Conservation (phyloP, 148 eudicot species). For the Tetragonia tetragonoides region DNA sequence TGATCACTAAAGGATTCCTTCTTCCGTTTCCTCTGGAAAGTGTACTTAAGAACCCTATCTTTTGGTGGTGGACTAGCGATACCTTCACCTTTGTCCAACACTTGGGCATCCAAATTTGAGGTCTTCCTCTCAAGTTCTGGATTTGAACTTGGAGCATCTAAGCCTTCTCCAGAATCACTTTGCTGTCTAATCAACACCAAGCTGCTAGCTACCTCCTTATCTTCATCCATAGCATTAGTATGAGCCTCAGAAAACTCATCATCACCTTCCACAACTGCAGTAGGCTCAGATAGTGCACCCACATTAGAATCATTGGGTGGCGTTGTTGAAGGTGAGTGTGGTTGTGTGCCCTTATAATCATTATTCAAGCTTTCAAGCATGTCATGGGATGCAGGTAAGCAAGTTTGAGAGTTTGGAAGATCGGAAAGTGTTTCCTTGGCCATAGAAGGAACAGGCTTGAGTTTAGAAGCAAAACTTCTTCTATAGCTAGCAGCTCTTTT, state of each 20-base stretch:
- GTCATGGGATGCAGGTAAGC: conserved; percentile 11
- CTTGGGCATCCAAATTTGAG: conserved; percentile 23
- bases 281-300: conserved; percentile 15
- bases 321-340: conserved; percentile 12
- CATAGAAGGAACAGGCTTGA: conserved; percentile 17
- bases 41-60: conserved; percentile 48
- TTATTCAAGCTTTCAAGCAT: conserved; percentile 20
- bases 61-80: conserved; percentile 32
- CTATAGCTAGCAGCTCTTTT: conserved; percentile 30
- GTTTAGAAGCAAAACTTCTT: conserved; percentile 27
- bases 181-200: conserved; percentile 28
- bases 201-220: conserved; percentile 23
- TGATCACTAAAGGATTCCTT: conserved; percentile 27
- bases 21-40: conserved; percentile 42
- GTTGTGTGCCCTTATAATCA: conserved; percentile 1
- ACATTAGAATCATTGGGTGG: conserved; percentile 17
- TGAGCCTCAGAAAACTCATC: conserved; percentile 24
- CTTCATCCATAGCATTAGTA: conserved; percentile 17
- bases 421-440: conserved; percentile 8
- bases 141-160: conserved; percentile 20
- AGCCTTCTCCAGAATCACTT: conserved; percentile 23
- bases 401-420: conserved; percentile 15
- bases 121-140: conserved; percentile 27
- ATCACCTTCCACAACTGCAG: conserved; percentile 17
- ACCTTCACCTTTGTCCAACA: conserved; percentile 21